phyloP scores from a whole-genome alignment of 164 flowering plant species.

The Buxus sempervirens region DNA sequence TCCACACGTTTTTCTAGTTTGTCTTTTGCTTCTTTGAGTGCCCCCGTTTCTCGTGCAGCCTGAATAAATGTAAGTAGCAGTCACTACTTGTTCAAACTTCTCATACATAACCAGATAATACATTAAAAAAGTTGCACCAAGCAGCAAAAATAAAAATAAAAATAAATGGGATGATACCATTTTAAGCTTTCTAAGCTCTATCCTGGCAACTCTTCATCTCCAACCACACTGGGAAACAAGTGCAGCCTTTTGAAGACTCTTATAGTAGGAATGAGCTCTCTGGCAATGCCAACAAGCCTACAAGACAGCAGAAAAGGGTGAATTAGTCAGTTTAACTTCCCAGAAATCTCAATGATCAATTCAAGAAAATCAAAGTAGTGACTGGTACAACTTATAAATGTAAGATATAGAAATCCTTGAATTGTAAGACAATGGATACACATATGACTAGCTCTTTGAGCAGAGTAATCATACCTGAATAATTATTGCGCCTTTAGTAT shows the following conservation, averaged over 20 bases:
- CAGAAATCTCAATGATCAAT: not conserved
- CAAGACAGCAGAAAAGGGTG: constrained; percentile 9
- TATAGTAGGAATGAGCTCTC: constrained; percentile 69
- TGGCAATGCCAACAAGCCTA: constrained; percentile 79
- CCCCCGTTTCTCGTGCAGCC: constrained; percentile 99
- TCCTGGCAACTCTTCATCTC: constrained; percentile 82
- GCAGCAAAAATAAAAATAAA: not conserved
- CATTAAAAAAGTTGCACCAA: not conserved
- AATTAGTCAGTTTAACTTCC: not conserved
- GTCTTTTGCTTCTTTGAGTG: constrained; percentile 97
- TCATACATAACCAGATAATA: not conserved
- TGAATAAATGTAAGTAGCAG: constrained; percentile 21
- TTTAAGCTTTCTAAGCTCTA: constrained; percentile 82
- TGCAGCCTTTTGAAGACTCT: constrained; percentile 72
- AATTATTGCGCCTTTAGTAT: constrained; percentile 76
- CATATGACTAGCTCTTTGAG: not conserved
- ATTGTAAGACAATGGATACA: not conserved
- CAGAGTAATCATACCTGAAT: constrained; percentile 58
- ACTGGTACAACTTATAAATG: not conserved
- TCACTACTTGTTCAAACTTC: constrained; percentile 4
- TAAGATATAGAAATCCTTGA: not conserved
- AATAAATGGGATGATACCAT: constrained; percentile 53
- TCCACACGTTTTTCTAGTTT: constrained; percentile 97
- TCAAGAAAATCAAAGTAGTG: constrained; percentile 1
- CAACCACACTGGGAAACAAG: constrained; percentile 87